A percentile compares a stretch with the other conserved stretches of the same genome.
Evolutionary conservation across 176 grass and related monocot species (phyloP).

Genomic region (Oryza meyeriana): DNA sequence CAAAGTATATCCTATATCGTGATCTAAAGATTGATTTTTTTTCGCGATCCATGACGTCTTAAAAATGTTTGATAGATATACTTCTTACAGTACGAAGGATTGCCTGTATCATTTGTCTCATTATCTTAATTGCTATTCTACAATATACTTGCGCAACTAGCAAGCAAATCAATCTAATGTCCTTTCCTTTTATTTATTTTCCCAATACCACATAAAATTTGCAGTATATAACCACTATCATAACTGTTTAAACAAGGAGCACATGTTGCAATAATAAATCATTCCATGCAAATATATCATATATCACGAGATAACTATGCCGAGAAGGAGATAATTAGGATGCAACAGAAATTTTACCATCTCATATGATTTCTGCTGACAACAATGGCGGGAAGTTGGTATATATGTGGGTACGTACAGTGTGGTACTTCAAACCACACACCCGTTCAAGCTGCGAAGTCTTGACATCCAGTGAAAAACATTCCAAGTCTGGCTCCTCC

Average conservation of each 20-base stretch:
- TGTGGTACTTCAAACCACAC: constrained; percentile 36
- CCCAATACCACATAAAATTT: background rate
- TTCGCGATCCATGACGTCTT: no score
- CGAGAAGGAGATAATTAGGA: background rate
- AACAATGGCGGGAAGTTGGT: constrained; percentile 29
- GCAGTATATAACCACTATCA: background rate
- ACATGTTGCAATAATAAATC: background rate
- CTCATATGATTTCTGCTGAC: constrained; percentile 20
- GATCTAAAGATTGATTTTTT: no score
- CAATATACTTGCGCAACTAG: background rate
- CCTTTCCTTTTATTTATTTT: background rate
- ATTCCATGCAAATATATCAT: background rate
- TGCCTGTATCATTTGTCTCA: background rate
- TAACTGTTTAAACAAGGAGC: background rate
- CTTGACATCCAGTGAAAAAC: constrained; percentile 35
- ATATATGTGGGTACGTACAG: constrained; percentile 18
- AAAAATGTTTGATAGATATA: no score
- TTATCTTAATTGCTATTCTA: background rate
- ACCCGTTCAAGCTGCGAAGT: constrained; percentile 27
- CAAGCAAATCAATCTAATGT: background rate
- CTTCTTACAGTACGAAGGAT: no score
- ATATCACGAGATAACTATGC: background rate
- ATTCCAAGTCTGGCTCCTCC: constrained; percentile 22
- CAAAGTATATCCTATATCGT: no score
- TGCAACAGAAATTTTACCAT: background rate